Evolutionary conservation across 2,329 filamentous ascomycete species (phyloP).

Genomic region (Seiridium cupressi): DNA sequence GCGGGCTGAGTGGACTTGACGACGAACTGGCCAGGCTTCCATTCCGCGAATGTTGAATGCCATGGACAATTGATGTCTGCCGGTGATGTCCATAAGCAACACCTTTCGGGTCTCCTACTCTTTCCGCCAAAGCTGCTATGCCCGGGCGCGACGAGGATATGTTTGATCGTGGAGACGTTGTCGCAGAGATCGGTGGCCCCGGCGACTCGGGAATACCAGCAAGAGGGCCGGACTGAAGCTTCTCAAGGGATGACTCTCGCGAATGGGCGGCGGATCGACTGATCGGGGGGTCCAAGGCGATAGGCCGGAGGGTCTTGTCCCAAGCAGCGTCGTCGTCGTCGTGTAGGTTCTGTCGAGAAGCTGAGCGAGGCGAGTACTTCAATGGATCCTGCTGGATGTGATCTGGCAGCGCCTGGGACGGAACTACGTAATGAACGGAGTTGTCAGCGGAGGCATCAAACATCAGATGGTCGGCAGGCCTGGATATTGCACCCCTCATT

Average conservation of each 20-base stretch:
- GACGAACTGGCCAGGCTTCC: slow-evolving; percentile 79
- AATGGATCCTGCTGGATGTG: slow-evolving; percentile 46
- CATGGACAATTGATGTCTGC: slow-evolving; percentile 96
- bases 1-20: slow-evolving; percentile 82
- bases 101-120: slow-evolving; percentile 54
- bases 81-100: slow-evolving; percentile 80
- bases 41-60: slow-evolving; percentile 88
- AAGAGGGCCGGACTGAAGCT: slow-evolving; percentile 37
- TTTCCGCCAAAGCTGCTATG: slow-evolving; percentile 45
- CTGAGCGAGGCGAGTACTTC: slow-evolving; percentile 50
- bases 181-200: slow-evolving; percentile 22
- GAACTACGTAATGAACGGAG: slow-evolving; percentile 39
- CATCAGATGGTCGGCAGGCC: slow-evolving; percentile 5
- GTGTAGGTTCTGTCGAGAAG: slow-evolving; percentile 48
- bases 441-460: slow-evolving; percentile 19
- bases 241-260: slow-evolving; percentile 58
- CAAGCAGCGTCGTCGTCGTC: slow-evolving; percentile 46
- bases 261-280: slow-evolving; percentile 48
- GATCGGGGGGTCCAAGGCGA: slow-evolving; percentile 36
- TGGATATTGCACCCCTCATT: slow-evolving; percentile 4
- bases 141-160: slow-evolving; percentile 38
- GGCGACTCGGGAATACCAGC: slow-evolving; percentile 30
- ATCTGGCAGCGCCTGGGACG: slow-evolving; percentile 59
- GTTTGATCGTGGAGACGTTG: slow-evolving; percentile 37
- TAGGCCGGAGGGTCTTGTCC: slow-evolving; percentile 51